Percentiles rank a stretch among this genome's conserved stretches.
Evolutionary conservation across 108 stramenopile genomes (phyloP).

Genomic region (Discostella stelligeroides): DNA sequence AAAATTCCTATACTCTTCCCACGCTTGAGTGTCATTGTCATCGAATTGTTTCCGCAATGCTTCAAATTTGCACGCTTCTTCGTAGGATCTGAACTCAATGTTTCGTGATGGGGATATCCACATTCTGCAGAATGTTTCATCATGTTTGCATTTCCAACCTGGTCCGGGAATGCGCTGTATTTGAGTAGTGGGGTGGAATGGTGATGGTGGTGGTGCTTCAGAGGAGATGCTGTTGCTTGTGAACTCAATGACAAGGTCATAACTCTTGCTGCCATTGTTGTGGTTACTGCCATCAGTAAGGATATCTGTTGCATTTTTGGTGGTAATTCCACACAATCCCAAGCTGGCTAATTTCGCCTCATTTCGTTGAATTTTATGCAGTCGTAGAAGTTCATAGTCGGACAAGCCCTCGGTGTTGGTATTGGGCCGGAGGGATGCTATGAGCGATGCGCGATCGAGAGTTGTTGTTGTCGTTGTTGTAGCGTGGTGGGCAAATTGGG

Average conservation of each 20-base stretch:
- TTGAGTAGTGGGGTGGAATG: too few relatives aligned
- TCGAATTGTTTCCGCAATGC: background rate
- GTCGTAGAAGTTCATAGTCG: constrained; percentile 37
- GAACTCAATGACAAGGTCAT: background rate
- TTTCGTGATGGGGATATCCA: constrained; percentile 7
- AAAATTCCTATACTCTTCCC: constrained; percentile 1
- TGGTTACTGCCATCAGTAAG: background rate
- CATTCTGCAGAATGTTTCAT: background rate
- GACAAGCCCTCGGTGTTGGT: constrained; percentile 8
- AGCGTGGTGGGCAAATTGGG: too few relatives aligned
- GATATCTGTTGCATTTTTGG: background rate
- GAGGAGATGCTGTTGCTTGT: background rate
- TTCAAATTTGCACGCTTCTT: constrained; percentile 1
- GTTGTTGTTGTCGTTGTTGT: background rate
- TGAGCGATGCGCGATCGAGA: background rate
- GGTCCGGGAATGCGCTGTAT: background rate
- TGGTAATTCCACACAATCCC: constrained; percentile 6
- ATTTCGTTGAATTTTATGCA: constrained; percentile 37
- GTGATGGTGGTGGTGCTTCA: too few relatives aligned
- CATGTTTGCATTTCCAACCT: background rate
- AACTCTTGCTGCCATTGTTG: background rate
- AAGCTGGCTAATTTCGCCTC: constrained; percentile 24
- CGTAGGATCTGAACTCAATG: background rate
- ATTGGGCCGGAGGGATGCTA: background rate
- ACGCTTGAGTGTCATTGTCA: constrained; percentile 3